These are phyloP conservation scores for Crucibulum laeve DNA, from an alignment of 768 basidiomycete species.

Conservation along the genomic window DNA sequence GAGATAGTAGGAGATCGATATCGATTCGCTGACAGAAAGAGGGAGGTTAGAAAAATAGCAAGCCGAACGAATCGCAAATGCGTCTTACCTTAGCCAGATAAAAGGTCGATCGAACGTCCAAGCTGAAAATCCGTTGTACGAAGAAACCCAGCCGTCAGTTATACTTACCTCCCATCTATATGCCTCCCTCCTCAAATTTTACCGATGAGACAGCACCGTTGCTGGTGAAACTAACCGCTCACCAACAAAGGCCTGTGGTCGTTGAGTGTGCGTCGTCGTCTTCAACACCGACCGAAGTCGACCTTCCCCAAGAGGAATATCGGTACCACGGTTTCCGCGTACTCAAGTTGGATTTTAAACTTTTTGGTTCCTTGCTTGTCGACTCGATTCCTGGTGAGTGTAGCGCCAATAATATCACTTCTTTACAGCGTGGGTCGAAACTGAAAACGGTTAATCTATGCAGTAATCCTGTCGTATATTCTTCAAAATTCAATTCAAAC, in stretches of 20 bases:
- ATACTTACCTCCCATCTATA: constrained; percentile 6
- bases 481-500: constrained; percentile 76
- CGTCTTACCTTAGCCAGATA: neutral
- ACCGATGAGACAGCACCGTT: constrained; percentile 14
- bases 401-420: neutral
- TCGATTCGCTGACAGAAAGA: neutral
- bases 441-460: neutral
- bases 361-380: constrained; percentile 44
- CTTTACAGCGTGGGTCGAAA: neutral
- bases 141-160: neutral
- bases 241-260: constrained; percentile 2
- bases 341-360: constrained; percentile 19
- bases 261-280: constrained; percentile 13
- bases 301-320: constrained; percentile 25
- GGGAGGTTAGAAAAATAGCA: neutral
- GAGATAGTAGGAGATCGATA: neutral
- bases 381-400: constrained; percentile 57
- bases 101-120: neutral
- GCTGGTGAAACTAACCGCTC: constrained; percentile 3
- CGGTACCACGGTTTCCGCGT: constrained; percentile 14
- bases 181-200: constrained; percentile 7
- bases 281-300: constrained; percentile 11
- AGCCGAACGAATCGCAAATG: neutral
- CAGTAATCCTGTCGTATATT: constrained; percentile 67
- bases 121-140: too few relatives aligned